These are phyloP conservation scores for Lycium barbarum DNA, from an alignment of 257 asterid species.

Conservation along the genomic window DNA sequence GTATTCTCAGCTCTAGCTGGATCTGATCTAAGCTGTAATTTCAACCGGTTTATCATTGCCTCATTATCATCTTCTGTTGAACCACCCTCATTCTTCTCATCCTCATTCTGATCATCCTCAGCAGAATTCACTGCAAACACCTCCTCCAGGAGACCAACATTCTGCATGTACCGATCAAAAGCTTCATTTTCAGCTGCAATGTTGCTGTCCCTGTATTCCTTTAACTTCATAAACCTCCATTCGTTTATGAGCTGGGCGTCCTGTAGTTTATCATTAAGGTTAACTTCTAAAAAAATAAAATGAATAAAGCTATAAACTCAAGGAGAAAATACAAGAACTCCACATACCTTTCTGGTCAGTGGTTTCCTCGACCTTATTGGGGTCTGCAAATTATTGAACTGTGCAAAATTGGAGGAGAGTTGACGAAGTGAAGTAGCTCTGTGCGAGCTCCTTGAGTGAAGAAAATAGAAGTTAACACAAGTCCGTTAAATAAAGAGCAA, in stretches of 20 bases:
- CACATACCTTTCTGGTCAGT: constrained; percentile 77
- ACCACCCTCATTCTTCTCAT: constrained; percentile 49
- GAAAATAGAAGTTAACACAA: constrained; percentile 28
- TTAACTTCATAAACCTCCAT: constrained; percentile 91
- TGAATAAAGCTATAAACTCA: background rate
- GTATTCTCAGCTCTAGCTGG: constrained; percentile 62
- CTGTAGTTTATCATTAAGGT: constrained; percentile 45
- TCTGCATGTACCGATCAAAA: constrained; percentile 82
- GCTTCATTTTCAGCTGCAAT: constrained; percentile 77
- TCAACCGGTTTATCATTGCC: constrained; percentile 47
- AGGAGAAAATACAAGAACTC: constrained; percentile 13
- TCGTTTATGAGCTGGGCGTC: constrained; percentile 87
- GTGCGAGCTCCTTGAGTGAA: constrained; percentile 58
- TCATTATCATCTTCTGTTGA: constrained; percentile 54
- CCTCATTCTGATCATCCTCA: constrained; percentile 47
- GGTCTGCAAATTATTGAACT: constrained; percentile 76
- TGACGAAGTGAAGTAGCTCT: constrained; percentile 76
- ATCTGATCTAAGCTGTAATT: constrained; percentile 69
- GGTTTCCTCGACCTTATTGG: constrained; percentile 82
- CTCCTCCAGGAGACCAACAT: constrained; percentile 74
- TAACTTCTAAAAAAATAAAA: constrained; percentile 7
- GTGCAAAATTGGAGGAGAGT: constrained; percentile 84
- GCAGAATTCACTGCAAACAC: constrained; percentile 61
- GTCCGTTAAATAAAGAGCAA: constrained; percentile 31
- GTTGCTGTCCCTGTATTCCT: constrained; percentile 73